Evolutionary conservation across 768 basidiomycete genomes (phyloP).

Genomic region (Mycena sanguinolenta): DNA sequence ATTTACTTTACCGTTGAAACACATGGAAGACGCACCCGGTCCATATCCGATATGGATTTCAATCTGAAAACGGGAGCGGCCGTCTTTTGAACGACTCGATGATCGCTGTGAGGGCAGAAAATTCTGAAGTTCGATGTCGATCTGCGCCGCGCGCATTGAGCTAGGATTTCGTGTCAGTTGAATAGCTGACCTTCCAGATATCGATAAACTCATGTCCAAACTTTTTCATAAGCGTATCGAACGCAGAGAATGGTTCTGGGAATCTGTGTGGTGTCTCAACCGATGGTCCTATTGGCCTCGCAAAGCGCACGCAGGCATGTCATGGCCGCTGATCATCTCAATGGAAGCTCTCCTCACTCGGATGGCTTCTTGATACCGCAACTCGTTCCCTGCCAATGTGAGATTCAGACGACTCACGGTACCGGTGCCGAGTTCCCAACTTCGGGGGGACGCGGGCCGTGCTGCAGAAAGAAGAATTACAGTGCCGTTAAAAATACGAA

Average conservation of each 20-base stretch:
- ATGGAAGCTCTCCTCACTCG: conserved; percentile 17
- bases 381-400: conserved; percentile 20
- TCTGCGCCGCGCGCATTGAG: conserved; percentile 47
- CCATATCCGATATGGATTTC: conserved; percentile 55
- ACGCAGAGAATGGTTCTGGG: conserved; percentile 12
- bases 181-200: conserved; percentile 13
- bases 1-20: no score
- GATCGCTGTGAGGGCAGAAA: conserved; percentile 56
- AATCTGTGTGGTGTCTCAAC: conserved; percentile 2
- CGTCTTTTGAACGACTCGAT: conserved; percentile 53
- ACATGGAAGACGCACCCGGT: conserved; percentile 26
- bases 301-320: background rate
- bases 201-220: conserved; percentile 48
- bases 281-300: background rate
- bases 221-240: conserved; percentile 48
- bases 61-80: conserved; percentile 57
- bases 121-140: conserved; percentile 64
- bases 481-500: background rate
- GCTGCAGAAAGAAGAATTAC: conserved; percentile 12
- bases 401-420: conserved; percentile 19
- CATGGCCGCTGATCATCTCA: background rate
- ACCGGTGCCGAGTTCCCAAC: background rate
- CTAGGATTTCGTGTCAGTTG: no score
- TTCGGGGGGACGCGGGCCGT: background rate
- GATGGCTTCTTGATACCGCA: conserved; percentile 25